These are phyloP conservation scores for Polyplosphaeria fusca DNA, from an alignment of 495 filamentous ascomycete genomes.

Conservation along the genomic window DNA sequence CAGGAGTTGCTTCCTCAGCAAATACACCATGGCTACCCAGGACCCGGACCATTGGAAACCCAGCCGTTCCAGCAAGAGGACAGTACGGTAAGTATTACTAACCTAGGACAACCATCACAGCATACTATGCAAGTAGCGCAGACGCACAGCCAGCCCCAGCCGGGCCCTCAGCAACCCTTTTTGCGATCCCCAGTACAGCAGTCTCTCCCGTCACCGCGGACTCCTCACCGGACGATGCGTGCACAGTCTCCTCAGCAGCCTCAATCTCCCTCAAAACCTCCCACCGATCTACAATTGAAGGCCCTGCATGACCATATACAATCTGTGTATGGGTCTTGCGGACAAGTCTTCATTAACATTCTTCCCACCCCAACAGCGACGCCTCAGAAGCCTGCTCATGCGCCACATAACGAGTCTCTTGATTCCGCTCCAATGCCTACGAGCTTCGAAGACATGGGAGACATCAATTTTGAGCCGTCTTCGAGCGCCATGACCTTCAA, in stretches of 20 bases:
- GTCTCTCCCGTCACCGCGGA: slow-evolving; percentile 28
- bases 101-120: slow-evolving; percentile 58
- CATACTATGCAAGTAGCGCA: slow-evolving; percentile 69
- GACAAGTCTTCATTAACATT: slow-evolving; percentile 36
- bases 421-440: slow-evolving; percentile 51
- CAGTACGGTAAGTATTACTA: slow-evolving; percentile 62
- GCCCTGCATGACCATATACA: slow-evolving; percentile 41
- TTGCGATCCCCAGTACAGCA: slow-evolving; percentile 36
- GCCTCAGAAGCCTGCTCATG: slow-evolving; percentile 28
- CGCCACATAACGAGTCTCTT: slow-evolving; percentile 31
- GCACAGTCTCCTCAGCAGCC: slow-evolving; percentile 29
- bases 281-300: slow-evolving; percentile 34
- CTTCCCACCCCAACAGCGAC: slow-evolving; percentile 34
- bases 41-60: slow-evolving; percentile 20
- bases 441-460: slow-evolving; percentile 56
- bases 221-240: slow-evolving; percentile 31
- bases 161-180: slow-evolving; percentile 48
- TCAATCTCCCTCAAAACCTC: slow-evolving; percentile 22
- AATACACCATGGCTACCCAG: slow-evolving; percentile 9
- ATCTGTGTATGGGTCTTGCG: slow-evolving; percentile 31
- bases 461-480: slow-evolving; percentile 50
- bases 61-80: slow-evolving; percentile 44
- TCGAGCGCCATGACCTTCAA: slow-evolving; percentile 37
- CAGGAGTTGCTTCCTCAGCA: slow-evolving; percentile 39
- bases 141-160: slow-evolving; percentile 64